Evolutionary conservation across 2,329 filamentous ascomycete genomes (phyloP).

Genomic region (Colletotrichum tamarilloi): DNA sequence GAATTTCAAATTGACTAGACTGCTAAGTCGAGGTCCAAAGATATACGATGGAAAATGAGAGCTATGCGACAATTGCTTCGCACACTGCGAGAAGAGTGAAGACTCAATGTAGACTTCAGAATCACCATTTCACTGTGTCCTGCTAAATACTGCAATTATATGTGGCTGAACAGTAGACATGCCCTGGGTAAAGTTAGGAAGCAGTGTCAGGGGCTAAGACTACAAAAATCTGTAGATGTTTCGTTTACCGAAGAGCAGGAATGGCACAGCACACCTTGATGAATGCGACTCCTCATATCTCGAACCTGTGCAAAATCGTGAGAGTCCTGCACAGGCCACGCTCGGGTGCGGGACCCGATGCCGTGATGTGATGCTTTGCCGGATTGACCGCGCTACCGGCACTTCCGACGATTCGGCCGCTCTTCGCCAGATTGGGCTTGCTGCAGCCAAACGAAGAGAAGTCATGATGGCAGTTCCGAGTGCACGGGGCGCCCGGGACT

Average conservation of each 20-base stretch:
- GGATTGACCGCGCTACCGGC: neutral
- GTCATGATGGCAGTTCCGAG: neutral
- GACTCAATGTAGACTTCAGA: neutral
- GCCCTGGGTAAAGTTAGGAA: neutral
- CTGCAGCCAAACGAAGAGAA: neutral
- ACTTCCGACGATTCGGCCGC: neutral
- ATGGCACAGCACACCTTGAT: neutral
- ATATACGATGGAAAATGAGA: no score
- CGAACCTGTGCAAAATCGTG: neutral
- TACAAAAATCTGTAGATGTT: neutral
- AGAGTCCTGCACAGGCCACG: neutral
- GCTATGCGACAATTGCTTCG: no score
- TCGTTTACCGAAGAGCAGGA: neutral
- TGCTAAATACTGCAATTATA: neutral
- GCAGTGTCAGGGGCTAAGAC: neutral
- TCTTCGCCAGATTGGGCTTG: neutral
- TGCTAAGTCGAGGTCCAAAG: no score
- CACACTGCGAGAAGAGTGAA: no score
- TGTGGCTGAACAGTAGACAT: neutral
- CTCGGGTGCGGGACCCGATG: neutral
- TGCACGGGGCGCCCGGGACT: neutral
- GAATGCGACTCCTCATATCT: neutral
- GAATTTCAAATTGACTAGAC: no score
- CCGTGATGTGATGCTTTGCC: neutral
- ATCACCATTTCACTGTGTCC: neutral